These are phyloP conservation scores for Heimioporus sp. DNA, from an alignment of 768 basidiomycete genomes.

Conservation along the genomic window DNA sequence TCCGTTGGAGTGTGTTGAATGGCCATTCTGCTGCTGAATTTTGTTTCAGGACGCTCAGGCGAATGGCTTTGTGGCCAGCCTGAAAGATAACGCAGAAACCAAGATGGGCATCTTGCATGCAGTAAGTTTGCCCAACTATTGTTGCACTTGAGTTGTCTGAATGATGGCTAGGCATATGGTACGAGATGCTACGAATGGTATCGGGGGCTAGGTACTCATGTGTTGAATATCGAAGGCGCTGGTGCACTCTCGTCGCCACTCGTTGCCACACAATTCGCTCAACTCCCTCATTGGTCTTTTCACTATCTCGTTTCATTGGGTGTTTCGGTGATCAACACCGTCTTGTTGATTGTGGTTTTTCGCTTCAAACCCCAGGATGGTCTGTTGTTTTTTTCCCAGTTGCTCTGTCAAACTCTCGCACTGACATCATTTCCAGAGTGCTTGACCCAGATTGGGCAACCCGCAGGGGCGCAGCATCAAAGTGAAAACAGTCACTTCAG, in stretches of 20 bases:
- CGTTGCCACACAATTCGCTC: constrained; percentile 78
- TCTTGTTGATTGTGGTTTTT: constrained; percentile 57
- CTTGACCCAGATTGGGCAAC: constrained; percentile 51
- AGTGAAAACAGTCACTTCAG: constrained; percentile 39
- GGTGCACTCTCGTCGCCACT: constrained; percentile 72
- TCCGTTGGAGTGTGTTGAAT: constrained; percentile 16
- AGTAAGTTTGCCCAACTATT: constrained; percentile 33
- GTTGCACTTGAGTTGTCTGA: neutral
- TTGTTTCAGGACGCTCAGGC: constrained; percentile 43
- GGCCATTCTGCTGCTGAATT: neutral
- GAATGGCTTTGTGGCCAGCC: constrained; percentile 43
- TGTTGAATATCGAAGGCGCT: constrained; percentile 40
- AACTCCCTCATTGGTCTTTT: constrained; percentile 65
- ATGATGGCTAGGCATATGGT: constrained; percentile 33
- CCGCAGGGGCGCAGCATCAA: constrained; percentile 34
- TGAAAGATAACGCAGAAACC: constrained; percentile 36
- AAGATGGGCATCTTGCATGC: constrained; percentile 44
- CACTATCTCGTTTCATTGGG: constrained; percentile 73
- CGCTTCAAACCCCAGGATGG: constrained; percentile 71
- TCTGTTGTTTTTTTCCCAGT: constrained; percentile 27
- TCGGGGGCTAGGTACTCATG: constrained; percentile 7
- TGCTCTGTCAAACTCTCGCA: neutral
- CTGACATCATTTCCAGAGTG: constrained; percentile 40
- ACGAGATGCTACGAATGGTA: neutral
- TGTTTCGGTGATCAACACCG: constrained; percentile 56